Percentiles rank a stretch among this genome's conserved stretches.
Evolutionary conservation across 495 filamentous ascomycete species (phyloP).

Genomic region (Neurospora sp.): DNA sequence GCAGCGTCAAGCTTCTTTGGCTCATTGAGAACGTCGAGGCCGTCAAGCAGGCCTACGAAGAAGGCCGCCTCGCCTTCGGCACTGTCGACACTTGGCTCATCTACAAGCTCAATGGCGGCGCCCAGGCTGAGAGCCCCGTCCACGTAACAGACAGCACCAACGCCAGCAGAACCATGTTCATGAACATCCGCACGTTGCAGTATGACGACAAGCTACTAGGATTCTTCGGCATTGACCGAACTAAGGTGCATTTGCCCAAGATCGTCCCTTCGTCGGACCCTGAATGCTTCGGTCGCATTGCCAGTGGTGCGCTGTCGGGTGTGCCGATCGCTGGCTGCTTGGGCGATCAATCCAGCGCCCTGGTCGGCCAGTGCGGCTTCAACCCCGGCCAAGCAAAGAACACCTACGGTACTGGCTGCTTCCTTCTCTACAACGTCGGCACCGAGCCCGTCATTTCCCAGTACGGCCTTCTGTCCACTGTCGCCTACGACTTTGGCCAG

Average conservation of each 20-base stretch:
- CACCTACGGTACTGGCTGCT: slow-evolving; percentile 94
- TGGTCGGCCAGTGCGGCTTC: slow-evolving; percentile 90
- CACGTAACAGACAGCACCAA: slow-evolving; percentile 89
- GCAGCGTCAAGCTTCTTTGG: slow-evolving; percentile 83
- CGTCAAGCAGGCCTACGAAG: slow-evolving; percentile 70
- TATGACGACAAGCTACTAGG: slow-evolving; percentile 74
- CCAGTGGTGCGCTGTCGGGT: slow-evolving; percentile 58
- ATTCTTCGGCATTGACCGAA: slow-evolving; percentile 73
- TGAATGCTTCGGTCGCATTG: slow-evolving; percentile 62
- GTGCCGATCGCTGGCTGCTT: slow-evolving; percentile 78
- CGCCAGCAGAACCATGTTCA: slow-evolving; percentile 92
- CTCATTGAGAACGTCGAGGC: slow-evolving; percentile 61
- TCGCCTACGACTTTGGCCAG: slow-evolving; percentile 76
- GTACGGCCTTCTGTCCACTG: slow-evolving; percentile 79
- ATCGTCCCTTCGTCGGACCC: slow-evolving; percentile 81
- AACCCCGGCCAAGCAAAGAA: slow-evolving; percentile 84
- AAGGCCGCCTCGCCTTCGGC: slow-evolving; percentile 73
- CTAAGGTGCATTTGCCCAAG: slow-evolving; percentile 68
- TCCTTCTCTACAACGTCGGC: slow-evolving; percentile 90
- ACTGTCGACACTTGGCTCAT: slow-evolving; percentile 93
- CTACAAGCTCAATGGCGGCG: slow-evolving; percentile 83
- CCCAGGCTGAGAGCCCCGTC: slow-evolving; percentile 40
- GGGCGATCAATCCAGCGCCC: slow-evolving; percentile 84
- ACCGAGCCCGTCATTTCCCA: slow-evolving; percentile 82
- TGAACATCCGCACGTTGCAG: slow-evolving; percentile 78